A percentile compares a stretch with the other conserved stretches of the same genome.
Evolutionary conservation across 108 stramenopile genomes (phyloP).

Genomic region (Nannochloropsis oceanica): DNA sequence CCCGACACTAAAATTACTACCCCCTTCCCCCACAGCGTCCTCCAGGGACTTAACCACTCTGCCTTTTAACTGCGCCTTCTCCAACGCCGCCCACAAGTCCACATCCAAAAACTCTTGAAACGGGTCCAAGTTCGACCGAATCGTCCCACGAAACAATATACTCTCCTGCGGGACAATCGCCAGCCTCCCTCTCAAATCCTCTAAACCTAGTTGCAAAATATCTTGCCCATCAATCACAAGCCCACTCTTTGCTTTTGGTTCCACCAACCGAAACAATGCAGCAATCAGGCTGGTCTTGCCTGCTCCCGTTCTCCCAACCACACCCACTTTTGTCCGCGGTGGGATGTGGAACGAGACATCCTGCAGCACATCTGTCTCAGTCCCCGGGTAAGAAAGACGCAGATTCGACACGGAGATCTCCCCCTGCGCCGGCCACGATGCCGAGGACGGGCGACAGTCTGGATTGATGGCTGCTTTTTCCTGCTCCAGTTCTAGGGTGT

Average conservation of each 20-base stretch:
- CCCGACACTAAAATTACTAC: constrained; percentile 66
- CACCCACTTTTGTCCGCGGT: constrained; percentile 3
- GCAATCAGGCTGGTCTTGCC: constrained; percentile 69
- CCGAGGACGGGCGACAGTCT: constrained; percentile 4
- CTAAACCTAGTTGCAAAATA: constrained; percentile 22
- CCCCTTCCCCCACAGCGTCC: constrained; percentile 51
- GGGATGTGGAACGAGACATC: constrained; percentile 33
- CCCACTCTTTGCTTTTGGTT: constrained; percentile 11
- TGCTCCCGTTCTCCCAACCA: constrained; percentile 17
- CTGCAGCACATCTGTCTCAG: constrained; percentile 25
- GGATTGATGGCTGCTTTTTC: constrained; percentile 19
- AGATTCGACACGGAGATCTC: constrained; percentile 24
- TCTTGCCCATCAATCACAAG: constrained; percentile 34
- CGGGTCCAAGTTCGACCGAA: constrained; percentile 89
- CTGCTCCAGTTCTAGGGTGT: constrained; percentile 9
- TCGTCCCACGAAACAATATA: constrained; percentile 70
- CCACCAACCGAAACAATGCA: constrained; percentile 35
- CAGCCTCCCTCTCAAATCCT: constrained; percentile 23
- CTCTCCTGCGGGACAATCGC: constrained; percentile 49
- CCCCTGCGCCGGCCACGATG: constrained; percentile 25
- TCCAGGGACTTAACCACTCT: background rate
- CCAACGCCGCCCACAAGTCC: constrained; percentile 22
- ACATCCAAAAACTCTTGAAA: constrained; percentile 38
- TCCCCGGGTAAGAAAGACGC: constrained; percentile 17
- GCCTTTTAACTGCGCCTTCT: constrained; percentile 24